Evolutionary conservation across 2,329 filamentous ascomycete genomes (phyloP).

Genomic region (Penicillium sp.): DNA sequence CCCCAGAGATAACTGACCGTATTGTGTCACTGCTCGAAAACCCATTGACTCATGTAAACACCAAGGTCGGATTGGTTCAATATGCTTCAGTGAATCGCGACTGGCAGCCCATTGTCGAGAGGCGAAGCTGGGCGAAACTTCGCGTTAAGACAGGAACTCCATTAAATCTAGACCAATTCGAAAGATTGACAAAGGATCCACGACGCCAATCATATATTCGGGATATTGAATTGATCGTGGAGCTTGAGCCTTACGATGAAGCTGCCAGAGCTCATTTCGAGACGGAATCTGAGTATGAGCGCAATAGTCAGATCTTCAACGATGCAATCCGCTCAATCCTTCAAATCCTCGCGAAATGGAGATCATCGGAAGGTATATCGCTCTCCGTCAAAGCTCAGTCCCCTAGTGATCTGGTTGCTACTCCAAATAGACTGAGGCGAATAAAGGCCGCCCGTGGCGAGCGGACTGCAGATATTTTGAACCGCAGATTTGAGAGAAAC

Average conservation of each 20-base stretch:
- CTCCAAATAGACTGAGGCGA: conserved; percentile 2
- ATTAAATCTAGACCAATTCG: conserved; percentile 3
- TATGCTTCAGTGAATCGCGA: conserved; percentile 13
- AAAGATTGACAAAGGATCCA: conserved; percentile 2
- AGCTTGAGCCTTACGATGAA: conserved; percentile 10
- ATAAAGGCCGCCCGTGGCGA: conserved; percentile 8
- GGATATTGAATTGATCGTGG: conserved; percentile 10
- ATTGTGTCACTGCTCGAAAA: conserved; percentile 8
- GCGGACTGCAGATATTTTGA: conserved; percentile 8
- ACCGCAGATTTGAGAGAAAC: conserved; percentile 10
- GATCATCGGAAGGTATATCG: not conserved
- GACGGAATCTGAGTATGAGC: conserved; percentile 12
- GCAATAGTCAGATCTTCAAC: conserved; percentile 9
- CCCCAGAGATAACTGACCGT: conserved; percentile 10
- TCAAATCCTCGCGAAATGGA: conserved; percentile 1
- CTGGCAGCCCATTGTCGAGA: conserved; percentile 5
- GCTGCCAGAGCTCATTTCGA: conserved; percentile 11
- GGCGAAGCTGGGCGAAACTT: conserved; percentile 7
- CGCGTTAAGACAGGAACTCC: conserved; percentile 8
- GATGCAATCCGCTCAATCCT: conserved; percentile 9
- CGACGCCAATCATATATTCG: conserved; percentile 7
- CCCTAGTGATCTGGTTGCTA: conserved; percentile 2
- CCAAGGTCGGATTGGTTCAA: conserved; percentile 11
- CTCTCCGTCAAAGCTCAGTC: not conserved
- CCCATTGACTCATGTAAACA: conserved; percentile 9